Evolutionary conservation across 2,329 filamentous ascomycete genomes (phyloP).

Genomic region (Acephala macrosclerotiorum): DNA sequence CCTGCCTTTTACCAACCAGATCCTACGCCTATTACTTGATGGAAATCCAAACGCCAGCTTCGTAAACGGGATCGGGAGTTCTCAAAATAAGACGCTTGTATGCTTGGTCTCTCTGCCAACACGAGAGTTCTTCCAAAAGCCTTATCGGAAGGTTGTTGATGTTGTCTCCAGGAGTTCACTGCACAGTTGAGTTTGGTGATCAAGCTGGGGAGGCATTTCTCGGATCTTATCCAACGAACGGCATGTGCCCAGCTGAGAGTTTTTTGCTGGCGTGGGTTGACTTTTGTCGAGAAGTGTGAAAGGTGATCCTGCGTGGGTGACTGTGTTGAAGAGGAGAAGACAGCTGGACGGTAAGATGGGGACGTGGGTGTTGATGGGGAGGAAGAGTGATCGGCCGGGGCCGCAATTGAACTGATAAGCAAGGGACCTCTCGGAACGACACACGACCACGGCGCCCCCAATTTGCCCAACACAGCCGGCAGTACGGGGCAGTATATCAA

Average conservation of each 20-base stretch:
- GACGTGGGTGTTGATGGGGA: conserved; percentile 7
- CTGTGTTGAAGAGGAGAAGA: neutral
- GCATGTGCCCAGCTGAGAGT: neutral
- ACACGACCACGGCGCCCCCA: neutral
- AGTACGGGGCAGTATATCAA: neutral
- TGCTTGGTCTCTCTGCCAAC: neutral
- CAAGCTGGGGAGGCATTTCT: conserved; percentile 1
- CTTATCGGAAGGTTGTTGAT: conserved; percentile 30
- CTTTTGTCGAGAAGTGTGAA: neutral
- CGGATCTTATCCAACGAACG: neutral
- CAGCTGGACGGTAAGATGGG: conserved; percentile 1
- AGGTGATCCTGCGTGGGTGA: neutral
- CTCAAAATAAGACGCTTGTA: neutral
- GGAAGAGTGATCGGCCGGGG: neutral
- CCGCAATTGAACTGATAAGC: neutral
- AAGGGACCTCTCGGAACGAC: neutral
- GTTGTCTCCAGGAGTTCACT: conserved; percentile 23
- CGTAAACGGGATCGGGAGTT: conserved; percentile 2
- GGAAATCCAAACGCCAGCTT: conserved; percentile 8
- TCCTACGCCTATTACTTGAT: conserved; percentile 17
- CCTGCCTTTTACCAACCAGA: conserved; percentile 19
- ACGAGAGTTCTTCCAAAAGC: neutral
- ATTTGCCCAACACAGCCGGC: too few species aligned
- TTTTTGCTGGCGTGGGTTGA: conserved; percentile 5
- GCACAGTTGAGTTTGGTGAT: conserved; percentile 27